Percentiles rank a stretch among this genome's conserved stretches.
Conservation (phyloP, 208 protist species). For the Blastocrithidia nonstop region DNA sequence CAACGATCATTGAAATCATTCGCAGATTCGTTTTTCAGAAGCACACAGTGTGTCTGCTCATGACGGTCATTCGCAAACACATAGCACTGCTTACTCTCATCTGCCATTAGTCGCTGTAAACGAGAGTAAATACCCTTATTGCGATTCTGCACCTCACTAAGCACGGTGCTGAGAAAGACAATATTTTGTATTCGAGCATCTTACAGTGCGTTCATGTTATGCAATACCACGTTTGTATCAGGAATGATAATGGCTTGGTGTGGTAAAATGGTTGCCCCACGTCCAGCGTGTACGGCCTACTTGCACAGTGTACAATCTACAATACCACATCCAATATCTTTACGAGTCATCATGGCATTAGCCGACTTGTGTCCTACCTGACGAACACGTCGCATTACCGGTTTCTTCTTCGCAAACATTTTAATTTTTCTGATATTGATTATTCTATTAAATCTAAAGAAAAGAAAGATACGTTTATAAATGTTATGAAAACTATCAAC, state of each 20-base stretch:
- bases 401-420: constrained; percentile 73
- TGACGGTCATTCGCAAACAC: constrained; percentile 88
- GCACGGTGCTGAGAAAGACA: constrained; percentile 77
- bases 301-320: constrained; percentile 35
- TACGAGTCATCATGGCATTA: constrained; percentile 32
- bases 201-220: constrained; percentile 87
- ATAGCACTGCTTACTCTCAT: constrained; percentile 60
- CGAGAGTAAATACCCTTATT: constrained; percentile 82
- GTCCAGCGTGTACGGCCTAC: constrained; percentile 9
- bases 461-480: constrained; percentile 1
- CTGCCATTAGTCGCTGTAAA: constrained; percentile 54
- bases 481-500: constrained; percentile 1
- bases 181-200: constrained; percentile 63
- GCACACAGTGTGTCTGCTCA: constrained; percentile 72
- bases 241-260: constrained; percentile 43
- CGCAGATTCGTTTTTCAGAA: constrained; percentile 38
- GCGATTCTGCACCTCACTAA: constrained; percentile 81
- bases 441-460: constrained; percentile 1
- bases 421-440: not conserved
- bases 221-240: constrained; percentile 85
- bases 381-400: constrained; percentile 30
- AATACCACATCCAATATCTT: constrained; percentile 69
- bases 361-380: constrained; percentile 3
- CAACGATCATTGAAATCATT: constrained; percentile 86
- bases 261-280: constrained; percentile 10